A percentile compares a stretch with the other conserved stretches of the same genome.
These are phyloP conservation scores for Pseudocercospora musae DNA, from an alignment of 2,329 filamentous ascomycete species.

Conservation along the genomic window DNA sequence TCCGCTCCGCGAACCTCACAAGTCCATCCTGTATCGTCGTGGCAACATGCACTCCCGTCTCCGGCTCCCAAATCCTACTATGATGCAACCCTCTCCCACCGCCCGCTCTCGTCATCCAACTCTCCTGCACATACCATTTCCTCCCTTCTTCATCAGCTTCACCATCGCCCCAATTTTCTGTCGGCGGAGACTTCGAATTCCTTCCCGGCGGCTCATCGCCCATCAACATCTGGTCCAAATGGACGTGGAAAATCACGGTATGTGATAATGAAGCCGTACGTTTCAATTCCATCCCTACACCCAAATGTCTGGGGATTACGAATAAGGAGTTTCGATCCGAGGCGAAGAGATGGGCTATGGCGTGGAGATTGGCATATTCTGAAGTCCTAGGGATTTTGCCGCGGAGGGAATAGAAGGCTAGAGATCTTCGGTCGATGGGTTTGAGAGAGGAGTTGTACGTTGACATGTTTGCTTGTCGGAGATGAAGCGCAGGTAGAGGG, in stretches of 20 bases:
- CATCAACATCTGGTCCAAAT: neutral
- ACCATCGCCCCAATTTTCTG: neutral
- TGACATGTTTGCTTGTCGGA: neutral
- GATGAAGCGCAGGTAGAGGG: neutral
- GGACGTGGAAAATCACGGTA: neutral
- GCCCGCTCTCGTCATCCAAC: neutral
- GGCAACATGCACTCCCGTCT: neutral
- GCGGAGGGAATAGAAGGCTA: neutral
- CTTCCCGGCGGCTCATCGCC: neutral
- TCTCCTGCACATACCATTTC: neutral
- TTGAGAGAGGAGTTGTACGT: neutral
- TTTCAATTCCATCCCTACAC: neutral
- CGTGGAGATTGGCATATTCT: neutral
- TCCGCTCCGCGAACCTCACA: neutral
- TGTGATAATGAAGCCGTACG: neutral
- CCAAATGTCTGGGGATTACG: neutral
- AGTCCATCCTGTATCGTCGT: conserved; percentile 2
- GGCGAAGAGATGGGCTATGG: neutral
- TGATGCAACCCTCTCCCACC: neutral
- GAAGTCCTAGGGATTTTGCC: neutral
- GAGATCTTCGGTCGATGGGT: neutral
- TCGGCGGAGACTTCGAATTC: neutral
- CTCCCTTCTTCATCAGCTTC: neutral
- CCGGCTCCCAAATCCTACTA: neutral
- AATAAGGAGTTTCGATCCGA: neutral